Base-by-base conservation (phyloP, 192 early-diverging fungal genomes). In the Coemansia pectinata region DNA sequence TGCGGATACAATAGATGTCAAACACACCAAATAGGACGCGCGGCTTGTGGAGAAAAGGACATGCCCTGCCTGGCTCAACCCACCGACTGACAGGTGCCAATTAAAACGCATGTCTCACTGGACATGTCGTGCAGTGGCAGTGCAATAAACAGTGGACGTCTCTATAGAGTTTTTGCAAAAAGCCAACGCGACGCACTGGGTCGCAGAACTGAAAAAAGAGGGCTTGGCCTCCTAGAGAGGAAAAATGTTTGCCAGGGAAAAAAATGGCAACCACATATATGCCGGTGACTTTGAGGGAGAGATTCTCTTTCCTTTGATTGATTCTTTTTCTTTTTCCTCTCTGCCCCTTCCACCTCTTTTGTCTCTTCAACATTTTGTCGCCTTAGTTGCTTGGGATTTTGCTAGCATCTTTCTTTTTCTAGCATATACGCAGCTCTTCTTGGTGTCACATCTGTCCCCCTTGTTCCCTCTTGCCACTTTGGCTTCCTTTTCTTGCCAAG, bases 381-480 rank as follows among this genome's bases (percentile, higher is more conserved):
- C 8, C 10, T 27, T 55, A 9, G 25, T 31, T 29, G 10, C 52
- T 55, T 31, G 25, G 52, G 52, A 55, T 55, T 29, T 55, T 55
- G 21, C 29, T 31, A 6, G 14, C 15, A 57, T 29, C 12, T 39
- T 25, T 69, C 55, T 55, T 71, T 42, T 42, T 23, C 38, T 60
- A 48, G 39, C 60, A 62, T 59, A 73, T 67, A 48, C 42, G 48
- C 5, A 29, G 45, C 41, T 60, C 62, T 45, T 60, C 39, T 23
- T 65, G 63, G 44, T 65, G 44, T 48, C 44, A 48, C 63, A 44
- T 21, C n/a, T 64, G 53, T 31, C 61, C 41, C 11, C 39, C 36
- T 55, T 70, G 39, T 33, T 39, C 58, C 23, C 45, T 52, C 58
- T 60, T 61, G 36, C 60, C 38, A 21, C 23, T 70, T 57, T 67